Base-by-base conservation (phyloP, 2,329 filamentous ascomycete species). In the Hawksworthiomyces lignivorus region DNA sequence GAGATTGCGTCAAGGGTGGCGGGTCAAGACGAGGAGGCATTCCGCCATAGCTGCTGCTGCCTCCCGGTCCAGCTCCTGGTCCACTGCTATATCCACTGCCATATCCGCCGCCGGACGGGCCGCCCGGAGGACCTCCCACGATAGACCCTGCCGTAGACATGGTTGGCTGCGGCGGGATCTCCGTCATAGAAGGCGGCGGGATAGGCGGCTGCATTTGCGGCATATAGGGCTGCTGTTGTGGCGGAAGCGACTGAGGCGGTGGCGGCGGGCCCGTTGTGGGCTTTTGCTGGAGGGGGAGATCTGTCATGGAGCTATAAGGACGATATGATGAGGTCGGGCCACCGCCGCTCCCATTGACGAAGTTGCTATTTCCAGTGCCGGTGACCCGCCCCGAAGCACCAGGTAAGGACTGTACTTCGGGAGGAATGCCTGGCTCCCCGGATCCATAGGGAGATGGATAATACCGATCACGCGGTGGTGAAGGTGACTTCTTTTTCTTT, bases 151-250 rank as follows among this genome's bases (percentile, higher is more conserved):
- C 31, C 11, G 47, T 50, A 17, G 48, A 50, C 33, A 39, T 36
- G 17, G 48, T 51, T 7, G 49, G 49, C 44, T 46, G 39, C 4
- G 49, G 49, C 9, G 44, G 44, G n/a, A 51, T 20, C 27, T 50
- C 41, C 10, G 33, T 19, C 48, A 51, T 41, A n/a, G 43, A 30
- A 7, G 38, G 37, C 15, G 44, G 32, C n/a, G 39, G 19, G n/a
- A n/a, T n/a, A 14, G 21, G 17, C 6, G 44, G 33, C 1, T 34
- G 22, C 8, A 36, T 34, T n/a, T 44, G 34, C 18, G 32, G 36
- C 33, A 26, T 22, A 7, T 29, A 32, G 2, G 26, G 33, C 33
- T 27, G 20, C 22, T 21, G 21, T 14, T 37, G 33, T 11, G 31
- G 30, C 15, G 36, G 34, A 15, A 30, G 18, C 15, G 35, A 32